Conservation (phyloP, 176 grass and related monocot genomes). For the Avena atlantica region DNA sequence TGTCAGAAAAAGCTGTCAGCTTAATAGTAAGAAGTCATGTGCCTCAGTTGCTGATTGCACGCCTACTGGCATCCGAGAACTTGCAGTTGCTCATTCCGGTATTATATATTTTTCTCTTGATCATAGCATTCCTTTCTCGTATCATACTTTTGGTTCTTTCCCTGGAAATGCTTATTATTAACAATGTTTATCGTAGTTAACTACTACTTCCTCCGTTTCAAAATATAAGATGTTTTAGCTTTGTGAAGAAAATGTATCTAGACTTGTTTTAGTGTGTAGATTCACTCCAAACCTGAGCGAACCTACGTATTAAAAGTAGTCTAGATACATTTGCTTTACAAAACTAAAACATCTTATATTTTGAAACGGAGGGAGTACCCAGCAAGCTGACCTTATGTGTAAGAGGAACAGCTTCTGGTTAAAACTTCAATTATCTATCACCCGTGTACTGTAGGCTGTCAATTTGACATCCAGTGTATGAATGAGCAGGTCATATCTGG, state of each 20-base stretch:
- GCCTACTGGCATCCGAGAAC: constrained; percentile 72
- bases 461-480: not conserved
- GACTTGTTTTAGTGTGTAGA: too few species aligned
- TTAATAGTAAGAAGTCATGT: constrained; percentile 66
- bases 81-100: constrained; percentile 92
- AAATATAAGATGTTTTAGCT: too few species aligned
- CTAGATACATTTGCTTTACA: too few species aligned
- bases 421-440: constrained; percentile 10
- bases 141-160: not conserved
- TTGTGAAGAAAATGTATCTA: too few species aligned
- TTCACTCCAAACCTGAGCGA: too few species aligned
- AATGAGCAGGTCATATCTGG: not conserved
- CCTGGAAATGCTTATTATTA: constrained; percentile 7
- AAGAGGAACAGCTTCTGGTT: not conserved
- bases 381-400: not conserved
- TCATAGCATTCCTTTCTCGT: constrained; percentile 14
- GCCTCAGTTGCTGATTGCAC: constrained; percentile 72
- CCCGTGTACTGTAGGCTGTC: not conserved
- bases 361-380: too few species aligned
- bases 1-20: constrained; percentile 73
- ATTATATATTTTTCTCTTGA: constrained; percentile 36
- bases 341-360: too few species aligned
- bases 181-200: not conserved
- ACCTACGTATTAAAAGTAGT: too few species aligned
- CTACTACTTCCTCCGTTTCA: not conserved